Conservation (phyloP, 108 stramenopile genomes). For the Conticribra guillardii region DNA sequence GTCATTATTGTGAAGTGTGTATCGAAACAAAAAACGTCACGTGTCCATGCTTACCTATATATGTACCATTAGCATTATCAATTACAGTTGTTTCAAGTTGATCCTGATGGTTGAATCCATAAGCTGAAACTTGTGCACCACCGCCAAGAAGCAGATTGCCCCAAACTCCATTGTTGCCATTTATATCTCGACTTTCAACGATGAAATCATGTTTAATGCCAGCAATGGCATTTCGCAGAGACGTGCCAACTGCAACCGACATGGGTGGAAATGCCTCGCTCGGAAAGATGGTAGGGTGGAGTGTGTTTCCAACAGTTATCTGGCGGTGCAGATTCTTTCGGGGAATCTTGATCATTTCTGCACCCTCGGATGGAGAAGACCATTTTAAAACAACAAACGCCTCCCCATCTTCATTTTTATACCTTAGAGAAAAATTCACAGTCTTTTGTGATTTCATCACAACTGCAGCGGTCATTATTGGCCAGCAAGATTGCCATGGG, state of each 20-base stretch:
- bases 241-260: constrained; percentile 24
- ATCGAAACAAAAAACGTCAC: neutral
- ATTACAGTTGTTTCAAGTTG: neutral
- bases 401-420: constrained; percentile 15
- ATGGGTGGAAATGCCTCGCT: constrained; percentile 7
- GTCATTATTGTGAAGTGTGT: neutral
- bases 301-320: neutral
- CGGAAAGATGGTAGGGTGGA: constrained; percentile 16
- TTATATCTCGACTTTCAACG: constrained; percentile 21
- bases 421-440: constrained; percentile 25
- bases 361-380: constrained; percentile 3
- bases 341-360: constrained; percentile 12
- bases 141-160: constrained; percentile 18
- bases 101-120: constrained; percentile 1
- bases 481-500: constrained; percentile 28
- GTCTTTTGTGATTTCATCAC: constrained; percentile 9
- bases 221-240: constrained; percentile 14
- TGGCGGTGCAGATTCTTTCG: constrained; percentile 11
- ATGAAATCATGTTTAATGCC: constrained; percentile 26
- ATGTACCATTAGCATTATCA: constrained; percentile 16
- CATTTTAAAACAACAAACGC: constrained; percentile 19
- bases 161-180: neutral
- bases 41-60: neutral
- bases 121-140: neutral
- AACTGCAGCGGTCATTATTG: neutral